Base-by-base conservation (phyloP, 805 yeast species). In the Saturnispora diversa region DNA sequence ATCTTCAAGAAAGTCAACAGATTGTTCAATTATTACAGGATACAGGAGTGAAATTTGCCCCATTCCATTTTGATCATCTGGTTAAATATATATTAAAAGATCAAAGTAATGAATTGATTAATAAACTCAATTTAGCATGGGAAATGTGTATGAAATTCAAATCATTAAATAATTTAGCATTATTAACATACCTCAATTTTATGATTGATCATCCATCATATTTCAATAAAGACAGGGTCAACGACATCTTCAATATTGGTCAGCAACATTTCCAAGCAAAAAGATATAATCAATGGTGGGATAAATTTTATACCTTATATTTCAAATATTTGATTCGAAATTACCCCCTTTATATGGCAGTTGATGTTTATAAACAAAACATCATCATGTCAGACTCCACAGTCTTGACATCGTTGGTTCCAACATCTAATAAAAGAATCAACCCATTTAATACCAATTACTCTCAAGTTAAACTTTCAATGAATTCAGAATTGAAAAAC, bases 21-120 rank as follows among this genome's bases (percentile, higher is more conserved):
- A 53, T 62, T 20, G 40, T 60, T 10, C 41, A 46, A 8, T 55
- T 52, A 45, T 51, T 60, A 6, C 47, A 49, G 23, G 50, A 50
- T 11, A 49, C 52, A 31, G 43, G 54, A 7, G 47, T 55, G 6
- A 44, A 49, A 6, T 53, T 60, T 36, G 47, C 43, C 9, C 52
- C 54, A 8, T 38, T 35, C 15, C 64, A 62, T 38, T 57, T 61
- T 45, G 60, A 60, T 29, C 58, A 56, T 37, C 43, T 63, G 2
- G 50, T 60, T 10, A 41, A 45, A 11, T 53, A 57, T 32, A 52
- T 59, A 11, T 41, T 63, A 20, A 41, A 40, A 16, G 39, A 31
- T 15, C 39, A 32, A 12, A 36, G 19, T n/a, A 5, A 23, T 2
- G 12, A 28, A 2, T 12, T 35, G 11, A 10, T 6, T 21, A 30